Evolutionary conservation across 306 rosid species (phyloP), one percentile per base, ranked within the genome.

Genomic region (Quercus variabilis): DNA sequence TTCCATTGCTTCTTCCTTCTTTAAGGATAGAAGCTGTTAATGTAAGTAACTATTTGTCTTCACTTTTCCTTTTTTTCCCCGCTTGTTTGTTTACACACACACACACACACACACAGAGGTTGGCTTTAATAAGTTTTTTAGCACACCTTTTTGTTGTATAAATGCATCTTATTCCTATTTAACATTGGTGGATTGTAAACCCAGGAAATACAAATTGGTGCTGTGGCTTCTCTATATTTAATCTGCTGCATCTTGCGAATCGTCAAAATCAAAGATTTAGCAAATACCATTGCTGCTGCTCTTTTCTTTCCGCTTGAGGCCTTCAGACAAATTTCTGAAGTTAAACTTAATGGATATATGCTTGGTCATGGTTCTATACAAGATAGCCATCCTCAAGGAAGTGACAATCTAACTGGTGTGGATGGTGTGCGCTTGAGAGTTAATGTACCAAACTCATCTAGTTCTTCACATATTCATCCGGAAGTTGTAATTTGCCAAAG

Each of bases 1-100:
- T 95, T 80, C 97, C 97, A 13, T 77, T 92, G 80, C 92, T 95
- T 83, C 90, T 95, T 81, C 99, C 99, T 74, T 91, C 97, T 71
- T 81, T 92, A 71, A 81, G 90, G 82, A 76, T 79, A 55, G 81
- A 78, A 79, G 69, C 70, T 58, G 80, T 87, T 25, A 81, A 85
- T 79, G 99, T 95, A 95, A 71, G 91, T 60, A 83, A 68, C 73
- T 74, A 75, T 71, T 49, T 52, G 78, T 77, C 73, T 52, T 84
- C 69, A 59, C 59, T 82, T 55, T 59, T 73, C 75, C 26, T 35
- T 30, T 76, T 30, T 71, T 74, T 79, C 77, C 55, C 73, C 71
- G 51, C 57, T 23, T 73, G 28, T 75, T 28, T 14, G 5, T 71
- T 4, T 21, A 26, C 26, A 26, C 26, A 26, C 26, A 26, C 26